These are phyloP conservation scores for Gracilaria caudata DNA, from an alignment of 23 red algal genomes.

Conservation along the genomic window DNA sequence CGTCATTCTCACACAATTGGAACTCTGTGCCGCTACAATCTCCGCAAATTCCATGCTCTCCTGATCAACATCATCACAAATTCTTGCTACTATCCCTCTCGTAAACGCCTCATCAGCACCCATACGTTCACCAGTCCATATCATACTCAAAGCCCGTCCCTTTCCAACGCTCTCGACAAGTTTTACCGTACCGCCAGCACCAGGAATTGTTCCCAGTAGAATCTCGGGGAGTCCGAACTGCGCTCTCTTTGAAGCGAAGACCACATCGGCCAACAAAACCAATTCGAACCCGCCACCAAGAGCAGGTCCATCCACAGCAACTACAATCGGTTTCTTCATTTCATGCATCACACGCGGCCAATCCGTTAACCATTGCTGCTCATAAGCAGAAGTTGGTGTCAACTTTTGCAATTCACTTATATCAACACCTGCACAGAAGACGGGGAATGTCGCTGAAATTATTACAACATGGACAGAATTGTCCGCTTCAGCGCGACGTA, in stretches of 20 bases:
- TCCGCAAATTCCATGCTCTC: constrained; percentile 57
- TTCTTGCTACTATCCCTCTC: constrained; percentile 68
- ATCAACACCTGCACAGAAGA: constrained; percentile 88
- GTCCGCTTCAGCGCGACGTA: constrained; percentile 63
- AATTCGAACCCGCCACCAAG: constrained; percentile 94
- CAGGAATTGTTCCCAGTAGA: constrained; percentile 84
- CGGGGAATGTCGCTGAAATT: constrained; percentile 57
- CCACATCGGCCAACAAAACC: constrained; percentile 61
- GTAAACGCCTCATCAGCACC: constrained; percentile 40
- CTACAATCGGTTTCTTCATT: constrained; percentile 74
- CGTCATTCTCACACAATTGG: not conserved
- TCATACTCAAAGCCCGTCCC: constrained; percentile 66
- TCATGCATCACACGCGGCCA: constrained; percentile 53
- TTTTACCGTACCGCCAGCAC: constrained; percentile 88
- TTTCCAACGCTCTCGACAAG: constrained; percentile 83
- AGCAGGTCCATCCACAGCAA: constrained; percentile 69
- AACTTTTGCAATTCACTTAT: constrained; percentile 68
- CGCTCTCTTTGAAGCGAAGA: constrained; percentile 52
- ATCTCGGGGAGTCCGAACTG: constrained; percentile 88
- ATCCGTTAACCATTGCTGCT: constrained; percentile 53
- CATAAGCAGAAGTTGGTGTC: not conserved
- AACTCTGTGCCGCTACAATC: constrained; percentile 42
- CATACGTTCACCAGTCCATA: constrained; percentile 54
- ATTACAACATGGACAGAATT: constrained; percentile 67
- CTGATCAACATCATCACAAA: constrained; percentile 45